A percentile compares a stretch with the other conserved stretches of the same genome.
Evolutionary conservation across 768 basidiomycete species (phyloP).

Genomic region (Tephrocybe sp.): DNA sequence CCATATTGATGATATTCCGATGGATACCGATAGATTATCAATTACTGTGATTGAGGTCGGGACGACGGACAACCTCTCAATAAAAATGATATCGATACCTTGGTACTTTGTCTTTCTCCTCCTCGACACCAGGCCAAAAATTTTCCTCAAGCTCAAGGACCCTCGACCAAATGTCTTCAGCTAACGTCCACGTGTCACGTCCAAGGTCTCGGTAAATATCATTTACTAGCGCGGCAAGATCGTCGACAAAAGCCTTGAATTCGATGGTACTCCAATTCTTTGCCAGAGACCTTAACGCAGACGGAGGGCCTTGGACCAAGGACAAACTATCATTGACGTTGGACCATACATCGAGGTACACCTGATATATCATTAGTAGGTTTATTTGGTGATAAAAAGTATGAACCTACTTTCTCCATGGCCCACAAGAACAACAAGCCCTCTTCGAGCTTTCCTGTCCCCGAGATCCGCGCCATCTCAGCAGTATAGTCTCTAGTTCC

Average conservation of each 20-base stretch:
- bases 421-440: constrained; percentile 76
- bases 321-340: constrained; percentile 33
- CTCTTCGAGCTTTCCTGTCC: constrained; percentile 50
- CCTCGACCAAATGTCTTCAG: constrained; percentile 55
- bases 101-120: constrained; percentile 3
- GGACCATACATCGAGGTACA: constrained; percentile 72
- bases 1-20: too few relatives aligned
- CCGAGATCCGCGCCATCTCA: constrained; percentile 60
- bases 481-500: constrained; percentile 71
- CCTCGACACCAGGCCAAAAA: constrained; percentile 19
- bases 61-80: too few relatives aligned
- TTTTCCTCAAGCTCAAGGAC: constrained; percentile 56
- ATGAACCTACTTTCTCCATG: constrained; percentile 62
- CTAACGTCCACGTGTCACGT: constrained; percentile 32
- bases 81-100: too few relatives aligned
- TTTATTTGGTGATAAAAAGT: too few relatives aligned
- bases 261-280: constrained; percentile 62
- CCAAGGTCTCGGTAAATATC: constrained; percentile 36
- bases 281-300: constrained; percentile 49
- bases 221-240: constrained; percentile 49
- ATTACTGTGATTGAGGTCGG: too few relatives aligned
- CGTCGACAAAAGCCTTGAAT: constrained; percentile 53
- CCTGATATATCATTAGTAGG: constrained; percentile 41
- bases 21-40: too few relatives aligned
- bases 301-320: constrained; percentile 5